These are phyloP conservation scores for Clathrus columnatus DNA, from an alignment of 768 basidiomycete genomes.

Conservation along the genomic window DNA sequence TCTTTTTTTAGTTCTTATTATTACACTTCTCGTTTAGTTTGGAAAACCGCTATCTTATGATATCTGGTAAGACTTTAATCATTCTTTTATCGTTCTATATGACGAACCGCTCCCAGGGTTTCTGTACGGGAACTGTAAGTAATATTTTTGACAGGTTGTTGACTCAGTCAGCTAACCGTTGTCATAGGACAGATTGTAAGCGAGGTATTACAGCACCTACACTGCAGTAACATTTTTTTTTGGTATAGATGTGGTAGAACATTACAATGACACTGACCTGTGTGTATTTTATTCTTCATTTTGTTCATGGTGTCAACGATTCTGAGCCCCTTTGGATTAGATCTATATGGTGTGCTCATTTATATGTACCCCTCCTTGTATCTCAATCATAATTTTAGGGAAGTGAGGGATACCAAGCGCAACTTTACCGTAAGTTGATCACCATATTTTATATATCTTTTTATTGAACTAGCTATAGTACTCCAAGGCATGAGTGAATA, in stretches of 20 bases:
- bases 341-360: conserved; percentile 67
- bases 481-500: conserved; percentile 51
- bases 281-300: conserved; percentile 29
- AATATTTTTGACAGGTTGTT: not conserved
- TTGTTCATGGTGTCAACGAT: conserved; percentile 6
- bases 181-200: conserved; percentile 62
- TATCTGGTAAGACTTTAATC: conserved; percentile 36
- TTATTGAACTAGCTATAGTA: conserved; percentile 35
- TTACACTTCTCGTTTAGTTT: conserved; percentile 34
- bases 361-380: conserved; percentile 13
- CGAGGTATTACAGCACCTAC: conserved; percentile 10
- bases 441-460: not conserved
- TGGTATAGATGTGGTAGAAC: conserved; percentile 57
- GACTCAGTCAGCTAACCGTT: not conserved
- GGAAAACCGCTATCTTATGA: conserved; percentile 66
- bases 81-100: not conserved
- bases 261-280: conserved; percentile 71
- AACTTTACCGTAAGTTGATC: conserved; percentile 63
- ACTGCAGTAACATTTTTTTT: not conserved
- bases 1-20: not conserved
- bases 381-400: conserved; percentile 41
- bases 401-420: conserved; percentile 77
- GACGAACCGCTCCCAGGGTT: conserved; percentile 35
- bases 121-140: conserved; percentile 68
- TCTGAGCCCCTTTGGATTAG: conserved; percentile 27